Evolutionary conservation across 1,284 basidiomycete genomes (phyloP).

Genomic region (Fomitopsis betulina): DNA sequence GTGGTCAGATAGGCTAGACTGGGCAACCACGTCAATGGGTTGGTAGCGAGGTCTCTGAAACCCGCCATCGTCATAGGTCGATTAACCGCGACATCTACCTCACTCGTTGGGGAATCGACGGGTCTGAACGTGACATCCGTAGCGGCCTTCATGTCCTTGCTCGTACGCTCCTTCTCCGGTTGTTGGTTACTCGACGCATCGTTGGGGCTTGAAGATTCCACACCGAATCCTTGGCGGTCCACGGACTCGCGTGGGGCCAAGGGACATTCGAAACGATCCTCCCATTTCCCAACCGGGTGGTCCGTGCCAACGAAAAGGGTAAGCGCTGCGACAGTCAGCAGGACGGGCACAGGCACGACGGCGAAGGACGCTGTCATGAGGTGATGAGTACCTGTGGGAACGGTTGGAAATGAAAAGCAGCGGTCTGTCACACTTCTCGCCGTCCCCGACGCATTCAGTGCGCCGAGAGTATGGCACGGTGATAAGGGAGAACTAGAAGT

Average conservation of each 20-base stretch:
- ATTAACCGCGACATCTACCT: conserved; percentile 43
- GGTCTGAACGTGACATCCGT: conserved; percentile 15
- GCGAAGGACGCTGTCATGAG: conserved; percentile 39
- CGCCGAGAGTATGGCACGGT: neutral
- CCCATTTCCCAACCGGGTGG: conserved; percentile 58
- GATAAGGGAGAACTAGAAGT: neutral
- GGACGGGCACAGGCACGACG: conserved; percentile 53
- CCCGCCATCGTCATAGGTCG: conserved; percentile 39
- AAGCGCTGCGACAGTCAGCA: conserved; percentile 41
- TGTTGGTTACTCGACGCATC: neutral
- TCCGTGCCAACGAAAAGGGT: conserved; percentile 53
- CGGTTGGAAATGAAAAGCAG: neutral
- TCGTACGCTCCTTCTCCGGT: neutral
- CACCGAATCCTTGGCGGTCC: neutral
- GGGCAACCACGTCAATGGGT: conserved; percentile 58
- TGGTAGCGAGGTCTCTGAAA: conserved; percentile 33
- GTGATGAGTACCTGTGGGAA: neutral
- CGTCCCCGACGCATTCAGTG: neutral
- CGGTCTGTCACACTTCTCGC: neutral
- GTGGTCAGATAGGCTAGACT: conserved; percentile 39
- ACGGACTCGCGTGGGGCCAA: conserved; percentile 17
- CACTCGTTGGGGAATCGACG: neutral
- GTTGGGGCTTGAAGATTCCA: neutral
- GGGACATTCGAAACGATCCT: conserved; percentile 42
- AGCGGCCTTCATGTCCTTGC: neutral